Evolutionary conservation across 176 grass and related monocot species (phyloP), one percentile per base, ranked within the genome.

Genomic region (Carex cristatella): DNA sequence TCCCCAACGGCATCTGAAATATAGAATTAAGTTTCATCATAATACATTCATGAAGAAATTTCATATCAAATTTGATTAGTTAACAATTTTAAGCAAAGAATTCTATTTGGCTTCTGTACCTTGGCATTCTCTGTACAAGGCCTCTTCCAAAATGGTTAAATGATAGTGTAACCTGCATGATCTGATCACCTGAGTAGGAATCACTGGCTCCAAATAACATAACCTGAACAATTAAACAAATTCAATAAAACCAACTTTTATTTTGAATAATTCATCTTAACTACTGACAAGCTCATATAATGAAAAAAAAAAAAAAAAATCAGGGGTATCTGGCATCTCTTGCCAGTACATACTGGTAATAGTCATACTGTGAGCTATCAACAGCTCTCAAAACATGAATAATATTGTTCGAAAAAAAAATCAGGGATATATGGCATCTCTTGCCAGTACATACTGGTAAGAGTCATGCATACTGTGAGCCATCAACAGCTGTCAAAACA

Each of bases 71-170:
- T 40, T 40, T 58, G 35, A n/a, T 7, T 9, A 81, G 35, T 35
- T 32, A 28, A 65, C 1, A 54, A 23, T 3, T 48, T 14, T 62
- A 32, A 58, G 33, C 8, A 69, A 13, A 51, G 2, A 49, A 49
- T 10, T 54, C 0, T 19, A n/a, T 74, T 85, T 1, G 12, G 19
- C 2, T 60, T 9, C 35, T n/a, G 35, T 81, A 86, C 88, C 94
- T 58, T 0, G 94, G 94, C 94, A 97, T 97, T 79, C 94, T 78
- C 87, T 97, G 94, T 62, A 97, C 90, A 15, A 97, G 91, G 3
- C 94, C 94, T 44, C 88, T 85, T 28, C 94, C 94, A 67, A 94
- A 97, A 67, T 97, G 94, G 79, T 94, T 97, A 87, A 97, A 97
- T 3, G 91, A 90, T 3, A 94, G 88, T 42, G 89, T 97, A 44